Conservation (phyloP, 371 early-diverging fungal species). For the Parasitella parasitica region DNA sequence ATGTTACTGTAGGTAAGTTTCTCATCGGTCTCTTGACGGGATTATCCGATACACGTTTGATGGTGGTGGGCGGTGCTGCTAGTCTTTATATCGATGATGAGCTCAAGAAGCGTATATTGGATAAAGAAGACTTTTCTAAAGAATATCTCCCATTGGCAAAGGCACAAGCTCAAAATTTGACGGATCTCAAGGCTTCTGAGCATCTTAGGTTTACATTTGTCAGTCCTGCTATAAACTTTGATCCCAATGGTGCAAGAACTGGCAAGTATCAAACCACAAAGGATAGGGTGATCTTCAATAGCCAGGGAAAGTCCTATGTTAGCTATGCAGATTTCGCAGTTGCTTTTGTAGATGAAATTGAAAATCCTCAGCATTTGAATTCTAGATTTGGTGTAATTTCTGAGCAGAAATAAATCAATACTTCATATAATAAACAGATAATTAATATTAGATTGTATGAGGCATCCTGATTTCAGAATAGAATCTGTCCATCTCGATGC, state of each 20-base stretch:
- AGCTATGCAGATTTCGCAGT: conserved; percentile 1
- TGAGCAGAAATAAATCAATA: neutral
- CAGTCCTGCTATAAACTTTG: neutral
- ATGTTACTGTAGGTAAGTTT: neutral
- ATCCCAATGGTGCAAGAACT: conserved; percentile 2
- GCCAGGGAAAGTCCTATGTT: neutral
- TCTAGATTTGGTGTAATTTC: neutral
- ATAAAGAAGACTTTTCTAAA: neutral
- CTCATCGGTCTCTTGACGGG: neutral
- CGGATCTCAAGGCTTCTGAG: neutral
- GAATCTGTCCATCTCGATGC: too few species aligned
- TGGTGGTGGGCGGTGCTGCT: conserved; percentile 2
- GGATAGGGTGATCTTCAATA: neutral
- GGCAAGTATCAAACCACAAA: neutral
- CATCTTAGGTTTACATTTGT: neutral
- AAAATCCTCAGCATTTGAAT: neutral
- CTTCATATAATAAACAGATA: too few species aligned
- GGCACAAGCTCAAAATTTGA: neutral
- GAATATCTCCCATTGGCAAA: neutral
- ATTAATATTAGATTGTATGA: too few species aligned
- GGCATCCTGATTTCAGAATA: too few species aligned
- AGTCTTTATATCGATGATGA: neutral
- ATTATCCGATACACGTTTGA: neutral
- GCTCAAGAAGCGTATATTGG: neutral
- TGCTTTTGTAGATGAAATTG: conserved; percentile 3